phyloP scores from a whole-genome alignment of 495 filamentous ascomycete species.

The Talaromyces adpressus region DNA sequence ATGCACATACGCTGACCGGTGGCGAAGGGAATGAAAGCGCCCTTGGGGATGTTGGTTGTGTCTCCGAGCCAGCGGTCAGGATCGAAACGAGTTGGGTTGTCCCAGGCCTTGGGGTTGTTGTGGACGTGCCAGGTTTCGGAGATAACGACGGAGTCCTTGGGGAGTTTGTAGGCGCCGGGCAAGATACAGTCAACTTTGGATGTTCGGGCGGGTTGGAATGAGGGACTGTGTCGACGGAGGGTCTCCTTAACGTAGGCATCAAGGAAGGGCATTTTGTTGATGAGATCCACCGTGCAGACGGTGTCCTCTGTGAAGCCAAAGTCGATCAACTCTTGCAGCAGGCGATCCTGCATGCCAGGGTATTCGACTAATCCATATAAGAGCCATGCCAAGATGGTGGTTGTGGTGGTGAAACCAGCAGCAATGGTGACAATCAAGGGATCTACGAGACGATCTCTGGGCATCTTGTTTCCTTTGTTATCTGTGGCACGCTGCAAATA shows the following conservation, averaged over 20 bases:
- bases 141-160: slow-evolving; percentile 40
- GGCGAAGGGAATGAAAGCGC: slow-evolving; percentile 46
- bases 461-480: slow-evolving; percentile 46
- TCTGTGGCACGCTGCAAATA: slow-evolving; percentile 42
- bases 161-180: slow-evolving; percentile 47
- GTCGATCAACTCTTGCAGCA: slow-evolving; percentile 49
- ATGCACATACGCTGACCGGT: slow-evolving; percentile 45
- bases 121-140: slow-evolving; percentile 43
- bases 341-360: slow-evolving; percentile 41
- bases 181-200: slow-evolving; percentile 44
- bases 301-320: slow-evolving; percentile 33
- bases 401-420: slow-evolving; percentile 50
- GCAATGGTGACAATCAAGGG: slow-evolving; percentile 30
- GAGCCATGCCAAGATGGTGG: slow-evolving; percentile 45
- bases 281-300: slow-evolving; percentile 28
- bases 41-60: slow-evolving; percentile 35
- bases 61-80: slow-evolving; percentile 49
- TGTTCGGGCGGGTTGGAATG: slow-evolving; percentile 48
- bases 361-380: slow-evolving; percentile 44
- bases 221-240: slow-evolving; percentile 48
- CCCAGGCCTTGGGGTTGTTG: slow-evolving; percentile 44
- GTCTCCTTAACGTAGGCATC: slow-evolving; percentile 53
- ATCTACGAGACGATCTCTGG: slow-evolving; percentile 25
- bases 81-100: slow-evolving; percentile 44
- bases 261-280: slow-evolving; percentile 34